Base-by-base conservation (phyloP, 2,329 filamentous ascomycete species). In the Fusarium tricinctum region DNA sequence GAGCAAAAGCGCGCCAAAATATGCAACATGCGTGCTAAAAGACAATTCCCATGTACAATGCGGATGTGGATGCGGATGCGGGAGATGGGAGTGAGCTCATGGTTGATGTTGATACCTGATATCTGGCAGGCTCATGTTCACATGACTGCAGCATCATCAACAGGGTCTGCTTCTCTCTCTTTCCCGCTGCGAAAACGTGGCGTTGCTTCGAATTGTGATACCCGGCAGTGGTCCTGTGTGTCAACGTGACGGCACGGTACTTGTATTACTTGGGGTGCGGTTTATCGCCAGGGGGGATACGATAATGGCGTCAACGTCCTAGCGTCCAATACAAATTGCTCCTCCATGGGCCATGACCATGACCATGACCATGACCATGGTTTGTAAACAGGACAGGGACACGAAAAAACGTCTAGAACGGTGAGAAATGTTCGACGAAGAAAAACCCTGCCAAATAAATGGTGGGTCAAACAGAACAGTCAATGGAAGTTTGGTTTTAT, bases 221-320 rank as follows among this genome's bases (percentile, higher is more conserved):
- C 40, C 33, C 63, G 63, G 63, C 63, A 66, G 55, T 66, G 60
- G 49, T 43, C 49, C 40, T 55, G 39, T 46, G 38, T 52, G 49
- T 33, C 52, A 53, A 50, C 17, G 33, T 19, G 8, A 23, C 39
- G 33, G 40, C 4, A 57, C 68, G 67, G 68, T 71, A 70, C 64
- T 70, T 71, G 68, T 23, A 23, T 30, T 30, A 30, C 28, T 30
- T 30, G 28, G 28, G 28, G 5, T 13, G 23, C 26, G 19, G 30
- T 8, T 58, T 60, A 47, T 43, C 45, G 54, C 39, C 50, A 60
- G 66, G 61, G 55, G 55, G 54, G 51, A 58, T 69, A 71, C 66
- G 55, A 40, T 40, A 39, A 73, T 73, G 71, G 71, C 71, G 71
- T 73, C 71, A 73, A 62, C 55, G 57, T 42, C 69, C 65, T 63